Evolutionary conservation across 23 red algal genomes (phyloP).

Genomic region (Gracilariopsis chorda): DNA sequence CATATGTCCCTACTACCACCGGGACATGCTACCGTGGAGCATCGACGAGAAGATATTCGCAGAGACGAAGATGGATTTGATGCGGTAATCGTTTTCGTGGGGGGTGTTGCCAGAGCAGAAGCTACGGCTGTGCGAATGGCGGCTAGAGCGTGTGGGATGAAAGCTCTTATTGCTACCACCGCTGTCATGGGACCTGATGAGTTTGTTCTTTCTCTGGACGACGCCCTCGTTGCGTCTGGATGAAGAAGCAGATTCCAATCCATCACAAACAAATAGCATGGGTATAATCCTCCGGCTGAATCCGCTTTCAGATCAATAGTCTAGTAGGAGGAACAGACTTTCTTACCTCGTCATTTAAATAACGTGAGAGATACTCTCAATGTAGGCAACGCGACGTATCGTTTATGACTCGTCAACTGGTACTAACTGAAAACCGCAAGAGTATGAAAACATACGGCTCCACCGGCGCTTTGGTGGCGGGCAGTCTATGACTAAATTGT

Average conservation of each 20-base stretch:
- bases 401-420: no score
- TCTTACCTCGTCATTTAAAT: no score
- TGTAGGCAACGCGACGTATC: no score
- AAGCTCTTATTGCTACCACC: constrained; percentile 61
- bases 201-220: constrained; percentile 47
- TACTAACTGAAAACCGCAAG: no score
- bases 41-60: constrained; percentile 11
- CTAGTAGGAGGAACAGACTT: no score
- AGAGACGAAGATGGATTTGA: constrained; percentile 21
- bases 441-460: no score
- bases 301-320: no score
- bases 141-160: constrained; percentile 15
- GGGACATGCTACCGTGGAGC: constrained; percentile 58
- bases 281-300: no score
- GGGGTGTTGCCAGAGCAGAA: constrained; percentile 61
- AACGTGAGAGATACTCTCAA: no score
- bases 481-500: no score
- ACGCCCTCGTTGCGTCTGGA: neutral
- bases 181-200: constrained; percentile 57
- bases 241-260: neutral
- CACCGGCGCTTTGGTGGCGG: no score
- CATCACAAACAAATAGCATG: no score
- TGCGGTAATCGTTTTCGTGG: constrained; percentile 59
- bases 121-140: constrained; percentile 54
- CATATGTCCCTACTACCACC: constrained; percentile 61